Conservation (phyloP, 1,139 yeast species). For the Sugiyamaella castrensis region DNA sequence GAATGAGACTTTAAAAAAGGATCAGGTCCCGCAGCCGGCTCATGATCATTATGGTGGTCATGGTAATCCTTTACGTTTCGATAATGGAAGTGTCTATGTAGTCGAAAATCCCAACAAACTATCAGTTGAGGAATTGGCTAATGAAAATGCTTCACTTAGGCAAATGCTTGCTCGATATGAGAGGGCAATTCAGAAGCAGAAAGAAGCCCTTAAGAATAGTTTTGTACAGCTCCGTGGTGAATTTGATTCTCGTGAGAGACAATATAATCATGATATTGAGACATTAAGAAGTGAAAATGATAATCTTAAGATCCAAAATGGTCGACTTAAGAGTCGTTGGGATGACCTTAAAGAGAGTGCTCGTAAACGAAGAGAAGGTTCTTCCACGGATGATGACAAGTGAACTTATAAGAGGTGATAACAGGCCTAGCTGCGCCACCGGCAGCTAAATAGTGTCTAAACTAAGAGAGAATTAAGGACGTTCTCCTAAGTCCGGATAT, state of each 20-base stretch:
- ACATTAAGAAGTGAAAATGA: slow-evolving; percentile 37
- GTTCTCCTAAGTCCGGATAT: too few relatives aligned
- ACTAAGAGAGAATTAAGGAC: too few relatives aligned
- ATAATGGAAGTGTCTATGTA: slow-evolving; percentile 33
- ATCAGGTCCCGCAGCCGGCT: slow-evolving; percentile 18
- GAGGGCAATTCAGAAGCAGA: slow-evolving; percentile 33
- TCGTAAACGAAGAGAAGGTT: slow-evolving; percentile 31
- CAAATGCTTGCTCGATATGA: slow-evolving; percentile 32
- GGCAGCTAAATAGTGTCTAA: too few relatives aligned
- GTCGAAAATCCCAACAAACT: slow-evolving; percentile 26
- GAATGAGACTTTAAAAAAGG: slow-evolving; percentile 21
- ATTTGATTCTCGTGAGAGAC: slow-evolving; percentile 32
- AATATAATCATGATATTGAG: slow-evolving; percentile 35
- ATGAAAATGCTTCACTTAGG: slow-evolving; percentile 29
- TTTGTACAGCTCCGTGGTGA: slow-evolving; percentile 33
- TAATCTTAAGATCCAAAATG: slow-evolving; percentile 37
- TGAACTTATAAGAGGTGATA: not conserved
- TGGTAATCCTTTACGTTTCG: slow-evolving; percentile 11
- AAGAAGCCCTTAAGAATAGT: slow-evolving; percentile 31
- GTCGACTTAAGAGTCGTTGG: slow-evolving; percentile 39
- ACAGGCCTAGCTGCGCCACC: too few relatives aligned
- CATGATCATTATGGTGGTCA: slow-evolving; percentile 5
- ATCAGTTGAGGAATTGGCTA: slow-evolving; percentile 25
- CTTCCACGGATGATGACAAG: slow-evolving; percentile 5
- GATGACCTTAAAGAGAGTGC: slow-evolving; percentile 41